phyloP scores from a whole-genome alignment of 768 basidiomycete genomes.

The Tulasnella calospora region DNA sequence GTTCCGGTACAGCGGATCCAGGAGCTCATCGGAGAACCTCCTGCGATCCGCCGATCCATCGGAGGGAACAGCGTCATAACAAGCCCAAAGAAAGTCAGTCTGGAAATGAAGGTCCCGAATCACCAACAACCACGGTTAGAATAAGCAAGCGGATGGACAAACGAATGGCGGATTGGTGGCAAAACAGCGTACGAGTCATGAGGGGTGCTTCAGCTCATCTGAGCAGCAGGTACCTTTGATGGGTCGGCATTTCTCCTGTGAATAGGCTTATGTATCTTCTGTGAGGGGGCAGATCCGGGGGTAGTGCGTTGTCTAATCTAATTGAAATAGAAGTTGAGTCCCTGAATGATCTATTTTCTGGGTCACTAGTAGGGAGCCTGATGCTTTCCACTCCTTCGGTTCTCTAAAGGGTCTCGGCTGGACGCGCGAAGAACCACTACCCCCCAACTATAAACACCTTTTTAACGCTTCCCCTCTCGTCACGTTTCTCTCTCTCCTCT shows the following conservation, averaged over 20 bases:
- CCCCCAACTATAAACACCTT: constrained; percentile 5
- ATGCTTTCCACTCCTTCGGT: not conserved
- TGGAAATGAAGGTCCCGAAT: constrained; percentile 2
- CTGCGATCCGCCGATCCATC: constrained; percentile 9
- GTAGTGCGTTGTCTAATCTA: constrained; percentile 4
- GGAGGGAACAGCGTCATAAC: not conserved
- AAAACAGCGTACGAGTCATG: not conserved
- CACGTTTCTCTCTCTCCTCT: constrained; percentile 1
- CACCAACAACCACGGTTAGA: not conserved
- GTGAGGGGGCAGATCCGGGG: not conserved
- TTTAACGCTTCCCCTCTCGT: constrained; percentile 11
- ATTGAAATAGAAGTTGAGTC: not conserved
- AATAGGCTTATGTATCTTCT: not conserved
- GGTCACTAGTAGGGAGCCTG: not conserved
- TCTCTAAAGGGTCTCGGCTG: not conserved
- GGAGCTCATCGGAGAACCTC: not conserved
- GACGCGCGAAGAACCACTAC: not conserved
- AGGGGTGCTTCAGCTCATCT: not conserved
- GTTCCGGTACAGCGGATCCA: not conserved
- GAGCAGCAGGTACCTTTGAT: not conserved
- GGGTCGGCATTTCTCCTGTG: not conserved
- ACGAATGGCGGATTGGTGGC: not conserved
- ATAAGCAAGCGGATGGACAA: not conserved
- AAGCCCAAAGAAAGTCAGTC: not conserved
- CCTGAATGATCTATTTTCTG: not conserved